phyloP scores from a whole-genome alignment of 768 basidiomycete genomes.

The Porphyrellus cyaneotinctus region DNA sequence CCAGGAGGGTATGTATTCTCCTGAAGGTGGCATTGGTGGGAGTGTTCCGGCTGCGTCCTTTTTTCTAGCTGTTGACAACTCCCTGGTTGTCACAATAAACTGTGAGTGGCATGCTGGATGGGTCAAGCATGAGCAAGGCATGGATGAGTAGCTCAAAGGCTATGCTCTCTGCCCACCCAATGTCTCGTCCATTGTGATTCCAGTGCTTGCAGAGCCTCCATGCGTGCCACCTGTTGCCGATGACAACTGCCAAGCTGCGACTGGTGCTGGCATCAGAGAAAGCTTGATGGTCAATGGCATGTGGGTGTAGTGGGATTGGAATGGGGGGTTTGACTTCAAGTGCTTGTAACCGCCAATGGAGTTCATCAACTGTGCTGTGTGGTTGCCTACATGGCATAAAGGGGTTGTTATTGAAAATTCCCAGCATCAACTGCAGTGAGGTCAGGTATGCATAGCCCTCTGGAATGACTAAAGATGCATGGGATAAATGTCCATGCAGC shows the following conservation, averaged over 20 bases:
- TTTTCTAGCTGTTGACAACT: slow-evolving; percentile 33
- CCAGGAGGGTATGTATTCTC: slow-evolving; percentile 14
- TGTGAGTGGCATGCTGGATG: neutral
- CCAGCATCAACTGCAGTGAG: neutral
- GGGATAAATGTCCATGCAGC: neutral
- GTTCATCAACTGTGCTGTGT: neutral
- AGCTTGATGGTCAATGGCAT: neutral
- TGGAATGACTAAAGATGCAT: neutral
- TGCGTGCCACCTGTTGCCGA: neutral
- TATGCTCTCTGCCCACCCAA: too few relatives aligned
- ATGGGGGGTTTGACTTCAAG: neutral
- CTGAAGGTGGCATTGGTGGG: slow-evolving; percentile 29
- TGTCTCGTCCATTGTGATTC: neutral
- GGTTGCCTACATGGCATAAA: neutral
- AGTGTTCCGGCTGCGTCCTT: slow-evolving; percentile 26
- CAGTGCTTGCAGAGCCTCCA: neutral
- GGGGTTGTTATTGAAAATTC: neutral
- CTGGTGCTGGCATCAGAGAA: neutral
- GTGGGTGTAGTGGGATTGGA: neutral
- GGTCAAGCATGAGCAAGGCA: neutral
- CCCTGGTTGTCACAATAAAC: slow-evolving; percentile 29
- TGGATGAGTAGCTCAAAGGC: neutral
- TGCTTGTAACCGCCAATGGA: neutral
- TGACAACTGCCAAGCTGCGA: neutral
- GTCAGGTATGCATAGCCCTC: neutral